These are phyloP conservation scores for Sordariomycetes sp. DNA, from an alignment of 2,329 filamentous ascomycete genomes.

Conservation along the genomic window DNA sequence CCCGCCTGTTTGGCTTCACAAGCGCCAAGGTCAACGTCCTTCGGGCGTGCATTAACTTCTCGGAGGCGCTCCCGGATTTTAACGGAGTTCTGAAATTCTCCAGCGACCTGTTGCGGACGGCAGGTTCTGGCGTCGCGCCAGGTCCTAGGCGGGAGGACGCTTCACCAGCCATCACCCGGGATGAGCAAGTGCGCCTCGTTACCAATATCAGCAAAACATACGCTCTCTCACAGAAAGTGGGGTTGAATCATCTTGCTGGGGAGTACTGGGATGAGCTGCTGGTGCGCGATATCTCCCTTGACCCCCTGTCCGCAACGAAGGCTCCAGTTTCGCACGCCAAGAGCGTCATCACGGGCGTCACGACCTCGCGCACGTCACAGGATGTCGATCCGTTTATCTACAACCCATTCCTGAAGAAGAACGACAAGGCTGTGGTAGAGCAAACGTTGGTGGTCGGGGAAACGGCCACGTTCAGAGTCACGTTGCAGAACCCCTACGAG, in stretches of 20 bases:
- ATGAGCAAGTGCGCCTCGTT: slow-evolving; percentile 77
- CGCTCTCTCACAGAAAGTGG: slow-evolving; percentile 63
- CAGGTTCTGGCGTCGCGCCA: slow-evolving; percentile 70
- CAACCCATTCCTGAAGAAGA: slow-evolving; percentile 74
- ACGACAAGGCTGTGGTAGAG: slow-evolving; percentile 49
- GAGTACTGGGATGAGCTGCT: slow-evolving; percentile 98
- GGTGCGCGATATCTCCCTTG: slow-evolving; percentile 64
- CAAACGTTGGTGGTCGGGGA: slow-evolving; percentile 71
- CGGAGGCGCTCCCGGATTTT: slow-evolving; percentile 87
- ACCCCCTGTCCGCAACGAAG: slow-evolving; percentile 47
- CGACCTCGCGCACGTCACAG: slow-evolving; percentile 40
- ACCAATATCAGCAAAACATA: slow-evolving; percentile 82
- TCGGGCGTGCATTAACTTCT: slow-evolving; percentile 83
- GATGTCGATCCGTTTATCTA: slow-evolving; percentile 84
- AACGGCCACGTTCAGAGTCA: slow-evolving; percentile 65
- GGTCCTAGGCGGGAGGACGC: slow-evolving; percentile 57
- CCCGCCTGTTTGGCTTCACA: slow-evolving; percentile 64
- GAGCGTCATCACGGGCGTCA: slow-evolving; percentile 39
- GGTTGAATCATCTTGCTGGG: slow-evolving; percentile 57
- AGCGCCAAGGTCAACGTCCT: slow-evolving; percentile 79
- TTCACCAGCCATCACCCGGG: slow-evolving; percentile 58
- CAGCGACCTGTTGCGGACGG: slow-evolving; percentile 70
- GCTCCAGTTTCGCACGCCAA: slow-evolving; percentile 57
- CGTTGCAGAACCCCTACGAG: slow-evolving; percentile 88
- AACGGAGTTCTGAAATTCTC: slow-evolving; percentile 82